Evolutionary conservation across 345 rosid genomes (phyloP), one percentile per base, ranked within the genome.

Genomic region (Eucalyptus cloeziana): DNA sequence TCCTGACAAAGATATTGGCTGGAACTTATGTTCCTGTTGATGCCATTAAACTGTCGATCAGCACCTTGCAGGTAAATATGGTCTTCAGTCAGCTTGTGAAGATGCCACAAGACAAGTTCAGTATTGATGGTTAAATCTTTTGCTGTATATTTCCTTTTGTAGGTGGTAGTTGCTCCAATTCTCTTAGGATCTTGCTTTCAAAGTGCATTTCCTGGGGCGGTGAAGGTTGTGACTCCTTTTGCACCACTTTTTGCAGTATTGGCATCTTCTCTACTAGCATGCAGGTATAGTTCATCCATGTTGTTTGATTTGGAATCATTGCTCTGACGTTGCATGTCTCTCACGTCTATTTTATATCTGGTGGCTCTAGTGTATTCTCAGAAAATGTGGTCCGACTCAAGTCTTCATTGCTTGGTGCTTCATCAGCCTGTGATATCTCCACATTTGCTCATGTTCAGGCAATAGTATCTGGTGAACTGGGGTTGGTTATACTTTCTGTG

Each of bases 21-120:
- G 96, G 96, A 92, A 91, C 97, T 88, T 93, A 89, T 90, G 97
- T 95, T 94, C 94, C 94, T 52, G 93, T 95, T 30, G 96, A 95
- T 89, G 95, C 95, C 69, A 52, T 94, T 90, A 91, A 90, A 86
- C 95, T 95, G 87, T 95, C 95, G 31, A 56, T 95, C 88, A 95
- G 96, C 94, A 94, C 97, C 88, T 88, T 95, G 87, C 95, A 95
- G 94, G 96, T 94, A 88, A 86, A 7, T 45, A 3, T 40, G 13
- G 44, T 49, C 85, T 86, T 62, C 4, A 30, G 62, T 67, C 52
- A 87, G 49, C 62, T 88, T 60, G 31, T 85, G 27, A n/a, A 71
- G 49, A 52, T 24, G 33, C 2, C 50, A 83, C n/a, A 3, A 3
- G 54, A 40, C 87, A 52, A 25, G 56, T 19, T 69, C 22, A 15